A percentile compares a stretch with the other conserved stretches of the same genome.
These are phyloP conservation scores for Aspergillus pseudoviridinutans DNA, from an alignment of 2,329 filamentous ascomycete genomes.

Conservation along the genomic window DNA sequence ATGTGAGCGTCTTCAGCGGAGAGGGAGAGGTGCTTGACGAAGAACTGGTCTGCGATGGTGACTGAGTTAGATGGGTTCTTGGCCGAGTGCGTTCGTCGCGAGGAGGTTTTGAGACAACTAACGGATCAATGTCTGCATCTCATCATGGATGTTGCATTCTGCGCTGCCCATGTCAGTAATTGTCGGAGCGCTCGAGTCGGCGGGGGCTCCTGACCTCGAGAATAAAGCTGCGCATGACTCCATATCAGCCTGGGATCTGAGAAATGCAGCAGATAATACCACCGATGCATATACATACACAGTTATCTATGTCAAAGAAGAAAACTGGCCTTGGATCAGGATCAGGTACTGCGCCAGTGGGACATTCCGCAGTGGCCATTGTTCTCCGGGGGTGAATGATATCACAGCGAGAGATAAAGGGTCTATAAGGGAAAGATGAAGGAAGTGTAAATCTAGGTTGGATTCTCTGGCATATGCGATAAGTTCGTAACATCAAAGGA, in stretches of 20 bases:
- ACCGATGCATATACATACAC: conserved; percentile 49
- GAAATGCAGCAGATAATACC: not conserved
- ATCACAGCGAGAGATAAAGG: conserved; percentile 1
- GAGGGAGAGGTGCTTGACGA: conserved; percentile 67
- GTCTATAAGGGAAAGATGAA: not conserved
- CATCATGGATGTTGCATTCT: conserved; percentile 77
- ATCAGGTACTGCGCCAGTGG: conserved; percentile 25
- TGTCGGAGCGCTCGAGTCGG: not conserved
- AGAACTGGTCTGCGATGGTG: conserved; percentile 50
- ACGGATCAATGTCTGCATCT: conserved; percentile 80
- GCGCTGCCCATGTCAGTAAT: conserved; percentile 12
- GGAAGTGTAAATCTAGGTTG: not conserved
- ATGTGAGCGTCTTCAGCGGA: conserved; percentile 72
- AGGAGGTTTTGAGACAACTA: conserved; percentile 32
- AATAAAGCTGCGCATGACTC: conserved; percentile 60
- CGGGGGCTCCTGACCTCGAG: conserved; percentile 60
- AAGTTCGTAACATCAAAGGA: not conserved
- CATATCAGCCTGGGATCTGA: conserved; percentile 9
- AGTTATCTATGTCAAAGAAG: conserved; percentile 97
- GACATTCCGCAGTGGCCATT: conserved; percentile 15
- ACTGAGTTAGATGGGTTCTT: not conserved
- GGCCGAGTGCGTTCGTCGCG: conserved; percentile 40
- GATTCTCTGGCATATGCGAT: not conserved
- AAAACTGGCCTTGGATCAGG: conserved; percentile 52
- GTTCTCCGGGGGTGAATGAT: conserved; percentile 11